These are phyloP conservation scores for Bruguiera parviflora DNA, from an alignment of 345 rosid genomes.

Conservation along the genomic window DNA sequence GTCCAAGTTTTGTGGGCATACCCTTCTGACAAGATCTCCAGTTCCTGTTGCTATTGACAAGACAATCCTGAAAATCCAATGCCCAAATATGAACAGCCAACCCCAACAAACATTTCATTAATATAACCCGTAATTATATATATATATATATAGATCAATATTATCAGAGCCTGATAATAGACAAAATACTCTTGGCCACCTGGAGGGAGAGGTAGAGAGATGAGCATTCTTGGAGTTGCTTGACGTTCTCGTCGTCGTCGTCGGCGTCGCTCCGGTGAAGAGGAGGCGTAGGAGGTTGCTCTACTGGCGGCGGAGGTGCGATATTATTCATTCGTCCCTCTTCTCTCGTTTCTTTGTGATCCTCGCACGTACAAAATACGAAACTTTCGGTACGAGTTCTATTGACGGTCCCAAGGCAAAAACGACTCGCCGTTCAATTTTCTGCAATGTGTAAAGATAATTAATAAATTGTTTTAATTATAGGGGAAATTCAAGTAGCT, in stretches of 20 bases:
- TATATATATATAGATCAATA: no score
- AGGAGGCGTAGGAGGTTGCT: slow-evolving; percentile 16
- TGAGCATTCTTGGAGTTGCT: slow-evolving; percentile 82
- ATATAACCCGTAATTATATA: not conserved
- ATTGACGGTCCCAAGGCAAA: no score
- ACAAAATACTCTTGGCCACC: slow-evolving; percentile 24
- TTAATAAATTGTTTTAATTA: no score
- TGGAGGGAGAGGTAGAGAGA: slow-evolving; percentile 66
- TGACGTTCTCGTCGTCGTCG: slow-evolving; percentile 85
- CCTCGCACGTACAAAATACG: no score
- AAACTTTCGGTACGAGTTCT: no score
- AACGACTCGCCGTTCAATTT: no score
- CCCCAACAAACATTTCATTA: not conserved
- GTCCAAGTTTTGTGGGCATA: not conserved
- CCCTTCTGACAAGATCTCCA: slow-evolving; percentile 74
- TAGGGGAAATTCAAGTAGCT: no score
- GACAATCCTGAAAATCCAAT: slow-evolving; percentile 59
- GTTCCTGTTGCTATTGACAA: slow-evolving; percentile 57
- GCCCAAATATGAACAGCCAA: not conserved
- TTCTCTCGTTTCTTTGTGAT: no score
- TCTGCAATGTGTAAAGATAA: no score
- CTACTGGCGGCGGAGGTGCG: not conserved
- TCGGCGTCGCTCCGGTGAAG: slow-evolving; percentile 64
- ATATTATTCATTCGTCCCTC: not conserved
- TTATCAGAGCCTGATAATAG: no score